Evolutionary conservation across 257 asterid species (phyloP), one percentile per base, ranked within the genome.

Genomic region (Nicotiana undulata): DNA sequence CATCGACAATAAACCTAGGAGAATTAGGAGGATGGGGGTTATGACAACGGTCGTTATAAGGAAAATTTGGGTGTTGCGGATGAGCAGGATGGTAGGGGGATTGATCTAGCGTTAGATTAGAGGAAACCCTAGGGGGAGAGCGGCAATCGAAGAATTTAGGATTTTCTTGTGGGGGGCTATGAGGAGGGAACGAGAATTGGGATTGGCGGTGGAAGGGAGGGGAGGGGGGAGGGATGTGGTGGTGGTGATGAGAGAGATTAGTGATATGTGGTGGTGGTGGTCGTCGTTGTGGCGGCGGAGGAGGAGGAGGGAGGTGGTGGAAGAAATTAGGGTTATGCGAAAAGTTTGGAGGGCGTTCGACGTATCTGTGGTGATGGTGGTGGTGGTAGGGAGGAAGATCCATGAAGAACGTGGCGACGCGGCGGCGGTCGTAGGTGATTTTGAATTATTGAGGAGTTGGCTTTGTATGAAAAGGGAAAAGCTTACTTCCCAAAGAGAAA

Each of bases 281-380:
- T 64, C 29, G 78, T 12, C 51, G 76, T 46, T 82, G 83, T 4
- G 64, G 91, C 9, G 26, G 80, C 13, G 63, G 84, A 15, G 82
- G 80, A 4, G 80, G 89, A 1, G 82, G 91, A 26, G 86, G 89
- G 4, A 80, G 87, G 80, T 51, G 83, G 59, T 37, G 56, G 63
- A 78, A 81, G 51, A 75, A 82, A 59, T 49, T 84, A 67, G 86
- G 87, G 80, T 58, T 59, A 66, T 75, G 80, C 52, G 89, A 26
- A 44, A 82, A 75, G 51, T 67, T 58, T 22, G 84, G 70, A 68
- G 88, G 56, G 85, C 52, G 76, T 28, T 29, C 81, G 6, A 78
- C 83, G 53, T 91, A 92, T 92, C 97, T 87, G 79, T 76, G 91
- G 85, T 85, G 89, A 53, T 80, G 88, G 85, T 75, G 84, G 75